phyloP scores from a whole-genome alignment of 371 early-diverging fungal species.

The Dichotomocladium elegans region DNA sequence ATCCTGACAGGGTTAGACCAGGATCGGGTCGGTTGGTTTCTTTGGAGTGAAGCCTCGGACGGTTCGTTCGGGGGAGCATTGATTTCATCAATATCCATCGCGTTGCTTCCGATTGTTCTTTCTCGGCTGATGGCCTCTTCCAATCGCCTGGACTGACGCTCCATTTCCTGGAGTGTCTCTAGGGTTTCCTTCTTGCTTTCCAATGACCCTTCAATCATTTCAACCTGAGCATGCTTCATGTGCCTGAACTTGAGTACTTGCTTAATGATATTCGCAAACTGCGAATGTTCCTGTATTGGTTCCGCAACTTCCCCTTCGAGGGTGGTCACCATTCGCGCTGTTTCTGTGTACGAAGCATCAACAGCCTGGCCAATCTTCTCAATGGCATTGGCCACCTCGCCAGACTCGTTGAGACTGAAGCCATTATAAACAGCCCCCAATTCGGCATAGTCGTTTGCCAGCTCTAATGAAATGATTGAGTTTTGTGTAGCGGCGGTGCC shows the following conservation, averaged over 20 bases:
- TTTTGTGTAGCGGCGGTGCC: background rate
- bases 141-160: slow-evolving; percentile 81
- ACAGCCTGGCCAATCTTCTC: slow-evolving; percentile 90
- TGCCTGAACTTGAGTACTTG: slow-evolving; percentile 80
- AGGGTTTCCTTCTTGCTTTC: slow-evolving; percentile 65
- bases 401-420: slow-evolving; percentile 83
- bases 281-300: slow-evolving; percentile 84
- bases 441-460: slow-evolving; percentile 79
- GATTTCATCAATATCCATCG: slow-evolving; percentile 26
- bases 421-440: slow-evolving; percentile 93
- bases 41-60: slow-evolving; percentile 3
- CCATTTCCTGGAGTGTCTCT: slow-evolving; percentile 69
- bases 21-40: slow-evolving; percentile 33
- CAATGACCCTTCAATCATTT: slow-evolving; percentile 68
- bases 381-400: slow-evolving; percentile 74
- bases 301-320: slow-evolving; percentile 82
- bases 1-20: slow-evolving; percentile 42
- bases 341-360: slow-evolving; percentile 78
- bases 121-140: slow-evolving; percentile 67
- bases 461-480: slow-evolving; percentile 13
- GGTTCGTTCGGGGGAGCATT: slow-evolving; percentile 3
- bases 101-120: slow-evolving; percentile 29
- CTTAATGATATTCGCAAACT: slow-evolving; percentile 83
- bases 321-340: slow-evolving; percentile 61
- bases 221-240: slow-evolving; percentile 83